phyloP scores from a whole-genome alignment of 2,329 filamentous ascomycete species.

The Colletotrichum tamarilloi region DNA sequence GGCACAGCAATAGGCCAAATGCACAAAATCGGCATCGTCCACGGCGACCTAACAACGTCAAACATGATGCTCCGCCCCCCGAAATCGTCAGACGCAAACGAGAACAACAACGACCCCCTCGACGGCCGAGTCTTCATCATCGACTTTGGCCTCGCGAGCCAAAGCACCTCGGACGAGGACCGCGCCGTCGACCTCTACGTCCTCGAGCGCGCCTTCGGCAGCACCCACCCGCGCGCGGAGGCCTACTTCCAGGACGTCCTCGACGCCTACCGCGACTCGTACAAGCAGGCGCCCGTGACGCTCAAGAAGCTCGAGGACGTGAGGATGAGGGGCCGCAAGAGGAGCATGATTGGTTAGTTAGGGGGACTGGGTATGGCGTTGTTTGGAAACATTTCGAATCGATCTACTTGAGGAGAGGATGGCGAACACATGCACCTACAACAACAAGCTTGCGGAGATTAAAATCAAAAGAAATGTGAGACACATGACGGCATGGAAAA shows the following conservation, averaged over 20 bases:
- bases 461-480: not conserved
- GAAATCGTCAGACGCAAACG: too few relatives aligned
- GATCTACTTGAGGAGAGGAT: not conserved
- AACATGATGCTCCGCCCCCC: constrained; percentile 85
- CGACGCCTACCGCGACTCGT: constrained; percentile 77
- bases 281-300: constrained; percentile 79
- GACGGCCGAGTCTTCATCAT: constrained; percentile 88
- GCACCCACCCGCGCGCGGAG: constrained; percentile 91
- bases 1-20: constrained; percentile 78
- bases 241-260: constrained; percentile 80
- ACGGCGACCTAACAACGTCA: constrained; percentile 96
- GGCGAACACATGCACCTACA: too few relatives aligned
- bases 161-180: constrained; percentile 88
- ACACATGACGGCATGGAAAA: constrained; percentile 33
- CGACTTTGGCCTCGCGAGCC: constrained; percentile 90
- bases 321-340: constrained; percentile 91
- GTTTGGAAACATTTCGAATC: constrained; percentile 14
- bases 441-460: too few relatives aligned
- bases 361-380: constrained; percentile 27
- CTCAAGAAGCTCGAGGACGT: constrained; percentile 91
- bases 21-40: constrained; percentile 87
- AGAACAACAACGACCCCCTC: constrained; percentile 43
- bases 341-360: constrained; percentile 88
- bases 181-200: constrained; percentile 97
- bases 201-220: constrained; percentile 91